These are phyloP conservation scores for Neurospora sp. DNA, from an alignment of 495 filamentous ascomycete genomes.

Conservation along the genomic window DNA sequence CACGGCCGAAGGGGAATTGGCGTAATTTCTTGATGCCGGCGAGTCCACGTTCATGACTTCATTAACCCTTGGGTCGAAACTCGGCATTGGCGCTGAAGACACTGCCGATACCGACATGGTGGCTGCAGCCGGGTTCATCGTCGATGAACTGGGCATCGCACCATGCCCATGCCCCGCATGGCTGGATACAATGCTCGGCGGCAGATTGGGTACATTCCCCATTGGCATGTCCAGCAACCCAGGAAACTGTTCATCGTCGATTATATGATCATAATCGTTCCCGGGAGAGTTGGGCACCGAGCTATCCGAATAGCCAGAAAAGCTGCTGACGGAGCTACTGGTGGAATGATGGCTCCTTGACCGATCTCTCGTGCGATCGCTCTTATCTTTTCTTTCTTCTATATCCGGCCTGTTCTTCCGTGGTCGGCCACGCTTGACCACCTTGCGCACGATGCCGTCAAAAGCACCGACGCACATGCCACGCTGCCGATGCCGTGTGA, in stretches of 20 bases:
- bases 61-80: slow-evolving; percentile 16
- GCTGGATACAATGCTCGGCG: neutral
- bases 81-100: slow-evolving; percentile 33
- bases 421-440: slow-evolving; percentile 39
- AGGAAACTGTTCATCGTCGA: slow-evolving; percentile 32
- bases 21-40: slow-evolving; percentile 14
- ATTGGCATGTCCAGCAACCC: slow-evolving; percentile 35
- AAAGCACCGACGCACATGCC: slow-evolving; percentile 93
- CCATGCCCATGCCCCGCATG: neutral
- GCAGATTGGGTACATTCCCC: slow-evolving; percentile 8
- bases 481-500: slow-evolving; percentile 86
- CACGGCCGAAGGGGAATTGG: slow-evolving; percentile 25
- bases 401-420: slow-evolving; percentile 39
- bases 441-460: slow-evolving; percentile 62
- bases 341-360: slow-evolving; percentile 42
- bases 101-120: slow-evolving; percentile 8
- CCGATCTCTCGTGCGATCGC: slow-evolving; percentile 33
- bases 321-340: slow-evolving; percentile 26
- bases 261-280: slow-evolving; percentile 27
- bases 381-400: slow-evolving; percentile 59
- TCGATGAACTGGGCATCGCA: slow-evolving; percentile 11
- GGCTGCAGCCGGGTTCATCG: slow-evolving; percentile 29
- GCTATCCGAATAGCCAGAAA: slow-evolving; percentile 40
- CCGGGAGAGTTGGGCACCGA: slow-evolving; percentile 36
- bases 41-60: slow-evolving; percentile 27